phyloP scores from a whole-genome alignment of 257 asterid species.

The Solanum bulbocastanum region DNA sequence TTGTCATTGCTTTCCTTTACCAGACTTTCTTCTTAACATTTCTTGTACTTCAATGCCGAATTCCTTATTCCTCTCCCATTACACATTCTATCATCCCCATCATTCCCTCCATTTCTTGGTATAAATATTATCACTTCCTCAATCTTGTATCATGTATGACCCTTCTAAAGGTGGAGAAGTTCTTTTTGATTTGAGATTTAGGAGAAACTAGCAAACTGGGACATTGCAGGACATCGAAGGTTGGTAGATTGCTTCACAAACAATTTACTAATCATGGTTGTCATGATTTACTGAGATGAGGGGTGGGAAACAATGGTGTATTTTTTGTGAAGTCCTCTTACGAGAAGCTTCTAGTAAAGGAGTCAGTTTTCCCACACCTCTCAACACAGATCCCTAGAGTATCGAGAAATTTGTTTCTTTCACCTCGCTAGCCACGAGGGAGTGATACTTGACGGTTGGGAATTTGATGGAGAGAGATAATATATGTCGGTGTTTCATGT shows the following conservation, averaged over 20 bases:
- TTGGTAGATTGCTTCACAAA: background rate
- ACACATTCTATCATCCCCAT: background rate
- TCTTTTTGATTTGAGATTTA: background rate
- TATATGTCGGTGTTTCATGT: background rate
- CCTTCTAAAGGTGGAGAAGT: background rate
- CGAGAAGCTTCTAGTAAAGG: background rate
- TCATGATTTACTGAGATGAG: background rate
- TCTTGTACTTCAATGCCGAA: background rate
- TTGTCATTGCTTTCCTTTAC: background rate
- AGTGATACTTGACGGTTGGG: background rate
- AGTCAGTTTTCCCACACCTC: background rate
- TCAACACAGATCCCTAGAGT: background rate
- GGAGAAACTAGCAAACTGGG: background rate
- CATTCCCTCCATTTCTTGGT: background rate
- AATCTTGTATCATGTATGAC: background rate
- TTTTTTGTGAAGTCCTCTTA: background rate
- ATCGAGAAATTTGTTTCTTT: background rate
- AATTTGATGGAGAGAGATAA: background rate
- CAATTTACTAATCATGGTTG: background rate
- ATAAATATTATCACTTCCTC: background rate
- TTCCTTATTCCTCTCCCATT: background rate
- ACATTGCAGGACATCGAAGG: background rate
- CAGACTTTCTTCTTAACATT: background rate
- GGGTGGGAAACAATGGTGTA: background rate
- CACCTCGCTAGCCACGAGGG: background rate